These are phyloP conservation scores for Penicillium malachiteum DNA, from an alignment of 495 filamentous ascomycete species.

Conservation along the genomic window DNA sequence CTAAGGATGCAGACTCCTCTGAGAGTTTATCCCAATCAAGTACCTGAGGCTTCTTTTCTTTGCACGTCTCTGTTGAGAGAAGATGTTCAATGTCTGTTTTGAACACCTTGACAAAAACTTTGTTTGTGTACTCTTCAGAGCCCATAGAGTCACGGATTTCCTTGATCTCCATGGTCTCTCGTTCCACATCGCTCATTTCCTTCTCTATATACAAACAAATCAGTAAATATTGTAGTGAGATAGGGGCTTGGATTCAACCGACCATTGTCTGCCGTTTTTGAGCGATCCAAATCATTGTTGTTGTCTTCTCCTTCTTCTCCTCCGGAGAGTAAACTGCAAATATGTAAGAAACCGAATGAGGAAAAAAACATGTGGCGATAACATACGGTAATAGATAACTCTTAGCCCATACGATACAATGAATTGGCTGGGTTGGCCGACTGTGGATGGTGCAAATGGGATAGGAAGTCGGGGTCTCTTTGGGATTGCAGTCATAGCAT, in stretches of 20 bases:
- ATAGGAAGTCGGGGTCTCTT: constrained; percentile 85
- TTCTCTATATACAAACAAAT: constrained; percentile 43
- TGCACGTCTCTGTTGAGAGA: constrained; percentile 98
- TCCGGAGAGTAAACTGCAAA: constrained; percentile 76
- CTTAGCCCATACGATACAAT: constrained; percentile 99
- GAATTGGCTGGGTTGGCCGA: constrained; percentile 91
- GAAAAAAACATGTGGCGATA: background rate
- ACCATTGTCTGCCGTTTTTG: constrained; percentile 80
- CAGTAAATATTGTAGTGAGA: background rate
- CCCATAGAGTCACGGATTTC: constrained; percentile 82
- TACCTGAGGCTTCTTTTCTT: constrained; percentile 69
- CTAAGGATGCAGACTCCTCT: constrained; percentile 49
- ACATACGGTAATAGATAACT: constrained; percentile 83
- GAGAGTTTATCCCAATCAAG: constrained; percentile 61
- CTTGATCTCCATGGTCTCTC: constrained; percentile 80
- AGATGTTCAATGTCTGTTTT: constrained; percentile 79
- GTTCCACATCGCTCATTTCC: constrained; percentile 82
- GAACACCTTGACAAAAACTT: constrained; percentile 93
- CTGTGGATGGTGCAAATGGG: constrained; percentile 96
- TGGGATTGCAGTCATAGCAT: constrained; percentile 92
- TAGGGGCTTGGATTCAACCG: constrained; percentile 6
- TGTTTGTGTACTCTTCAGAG: constrained; percentile 70
- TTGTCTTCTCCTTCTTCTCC: constrained; percentile 85
- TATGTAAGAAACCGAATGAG: constrained; percentile 10
- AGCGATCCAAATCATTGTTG: constrained; percentile 63